Evolutionary conservation across 768 basidiomycete species (phyloP).

Genomic region (Termitomyces sp.): DNA sequence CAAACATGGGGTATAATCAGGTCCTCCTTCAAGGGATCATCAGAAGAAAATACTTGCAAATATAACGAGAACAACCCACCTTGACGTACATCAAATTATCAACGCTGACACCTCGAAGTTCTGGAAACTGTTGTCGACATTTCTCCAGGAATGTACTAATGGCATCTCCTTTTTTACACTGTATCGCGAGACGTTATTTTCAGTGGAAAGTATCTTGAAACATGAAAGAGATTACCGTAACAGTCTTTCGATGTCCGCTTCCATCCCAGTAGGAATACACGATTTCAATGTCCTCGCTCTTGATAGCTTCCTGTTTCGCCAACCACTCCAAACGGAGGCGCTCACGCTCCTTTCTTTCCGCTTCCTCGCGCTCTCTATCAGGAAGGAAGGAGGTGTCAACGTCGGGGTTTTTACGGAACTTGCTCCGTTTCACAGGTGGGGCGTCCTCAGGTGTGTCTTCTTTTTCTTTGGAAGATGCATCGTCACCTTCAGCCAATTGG

Average conservation of each 20-base stretch:
- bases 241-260: slow-evolving; percentile 91
- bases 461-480: slow-evolving; percentile 29
- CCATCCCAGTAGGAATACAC: slow-evolving; percentile 99
- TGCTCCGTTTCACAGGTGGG: slow-evolving; percentile 63
- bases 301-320: slow-evolving; percentile 60
- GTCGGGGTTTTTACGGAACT: slow-evolving; percentile 90
- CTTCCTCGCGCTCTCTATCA: slow-evolving; percentile 95
- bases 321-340: slow-evolving; percentile 90
- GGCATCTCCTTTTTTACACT: slow-evolving; percentile 98
- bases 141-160: slow-evolving; percentile 88
- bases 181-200: slow-evolving; percentile 4
- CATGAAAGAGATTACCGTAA: slow-evolving; percentile 54
- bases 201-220: background rate
- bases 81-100: slow-evolving; percentile 99
- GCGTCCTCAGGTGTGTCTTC: slow-evolving; percentile 39
- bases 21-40: slow-evolving; percentile 66
- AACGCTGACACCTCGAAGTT: slow-evolving; percentile 83
- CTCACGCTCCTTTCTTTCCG: slow-evolving; percentile 86
- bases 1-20: slow-evolving; percentile 94
- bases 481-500: slow-evolving; percentile 25
- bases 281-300: slow-evolving; percentile 78
- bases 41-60: background rate
- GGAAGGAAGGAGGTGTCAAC: slow-evolving; percentile 99
- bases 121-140: slow-evolving; percentile 89
- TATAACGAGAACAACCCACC: slow-evolving; percentile 35